Percentiles rank a stretch among this genome's conserved stretches.
Evolutionary conservation across 176 grass and related monocot genomes (phyloP).

Genomic region (Oryza glumipatula): DNA sequence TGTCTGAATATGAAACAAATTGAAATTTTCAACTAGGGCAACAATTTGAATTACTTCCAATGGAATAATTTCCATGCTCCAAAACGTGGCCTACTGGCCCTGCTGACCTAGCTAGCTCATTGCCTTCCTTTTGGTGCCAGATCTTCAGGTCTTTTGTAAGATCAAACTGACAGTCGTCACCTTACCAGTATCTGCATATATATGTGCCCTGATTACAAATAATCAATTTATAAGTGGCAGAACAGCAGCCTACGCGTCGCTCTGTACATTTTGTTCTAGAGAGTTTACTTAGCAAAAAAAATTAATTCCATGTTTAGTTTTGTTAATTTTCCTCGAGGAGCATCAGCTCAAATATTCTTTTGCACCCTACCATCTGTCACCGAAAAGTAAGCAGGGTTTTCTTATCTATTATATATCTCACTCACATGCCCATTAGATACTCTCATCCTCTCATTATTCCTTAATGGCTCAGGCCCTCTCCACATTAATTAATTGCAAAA

Average conservation of each 20-base stretch:
- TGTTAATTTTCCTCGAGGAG: constrained; percentile 47
- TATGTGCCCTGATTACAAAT: background rate
- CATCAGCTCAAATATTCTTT: constrained; percentile 51
- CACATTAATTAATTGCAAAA: background rate
- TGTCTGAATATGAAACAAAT: background rate
- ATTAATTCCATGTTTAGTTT: background rate
- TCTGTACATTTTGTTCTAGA: background rate
- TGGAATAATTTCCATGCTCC: background rate
- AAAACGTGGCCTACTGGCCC: background rate
- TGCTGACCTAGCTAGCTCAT: background rate
- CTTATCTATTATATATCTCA: background rate
- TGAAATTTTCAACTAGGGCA: background rate
- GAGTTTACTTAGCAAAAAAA: constrained; percentile 22
- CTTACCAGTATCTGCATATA: background rate
- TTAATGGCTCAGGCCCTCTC: constrained; percentile 6
- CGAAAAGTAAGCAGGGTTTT: constrained; percentile 33
- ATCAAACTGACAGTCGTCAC: constrained; percentile 34
- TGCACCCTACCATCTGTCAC: constrained; percentile 25
- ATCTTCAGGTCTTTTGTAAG: background rate
- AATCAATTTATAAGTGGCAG: constrained; percentile 6
- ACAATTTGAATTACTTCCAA: background rate
- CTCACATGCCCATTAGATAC: constrained; percentile 46
- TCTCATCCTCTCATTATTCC: constrained; percentile 21
- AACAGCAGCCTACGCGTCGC: constrained; percentile 8
- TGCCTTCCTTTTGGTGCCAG: background rate